Base-by-base conservation (phyloP, 805 yeast genomes). In the Wickerhamiella bombiphila region DNA sequence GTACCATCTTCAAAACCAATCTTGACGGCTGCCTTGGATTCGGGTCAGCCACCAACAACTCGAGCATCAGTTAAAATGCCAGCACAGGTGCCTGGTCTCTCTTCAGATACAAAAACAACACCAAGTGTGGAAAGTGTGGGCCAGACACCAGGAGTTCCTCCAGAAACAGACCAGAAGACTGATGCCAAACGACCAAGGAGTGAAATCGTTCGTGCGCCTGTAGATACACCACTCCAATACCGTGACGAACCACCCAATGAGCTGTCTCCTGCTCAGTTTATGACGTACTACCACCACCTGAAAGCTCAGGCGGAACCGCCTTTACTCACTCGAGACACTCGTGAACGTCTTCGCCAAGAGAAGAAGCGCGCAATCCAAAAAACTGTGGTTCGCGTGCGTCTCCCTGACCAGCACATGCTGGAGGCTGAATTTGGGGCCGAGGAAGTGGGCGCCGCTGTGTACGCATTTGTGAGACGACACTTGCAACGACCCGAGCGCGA, bases 341-440 rank as follows among this genome's bases (percentile, higher is more conserved):
- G 66, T 32, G 63, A 53, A 42, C 34, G 51, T 47, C 44, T 55
- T 41, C 41, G 49, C 46, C n/a, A 25, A 40, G 40, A 49, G 43
- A 43, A 57, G 50, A 37, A 43, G 31, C 21, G 42, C 43, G 29
- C 56, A n/a, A 39, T 53, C 13, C 40, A 42, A 16, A 32, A 54
- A 34, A 65, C 72, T 36, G 51, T 59, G 5, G 51, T 76, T 1
- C 60, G 82, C 39, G 48, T 76, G 8, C 61, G 68, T 37, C 69
- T 77, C 41, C 80, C 81, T 0, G 80, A 76, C 52, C 63, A 65
- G 38, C 60, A 65, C 2, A 59, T 59, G 17, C 50, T 76, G 1
- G 74, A 76, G 45, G 59, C 70, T 14, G 61, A 57, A n/a, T 68
- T 76, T 44, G 49, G 51, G 8, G 63, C 72, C 5, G 46, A 48